Evolutionary conservation across 2,329 filamentous ascomycete genomes (phyloP), one percentile per base, ranked within the genome.

Genomic region (Trematosphaeria pertusa): DNA sequence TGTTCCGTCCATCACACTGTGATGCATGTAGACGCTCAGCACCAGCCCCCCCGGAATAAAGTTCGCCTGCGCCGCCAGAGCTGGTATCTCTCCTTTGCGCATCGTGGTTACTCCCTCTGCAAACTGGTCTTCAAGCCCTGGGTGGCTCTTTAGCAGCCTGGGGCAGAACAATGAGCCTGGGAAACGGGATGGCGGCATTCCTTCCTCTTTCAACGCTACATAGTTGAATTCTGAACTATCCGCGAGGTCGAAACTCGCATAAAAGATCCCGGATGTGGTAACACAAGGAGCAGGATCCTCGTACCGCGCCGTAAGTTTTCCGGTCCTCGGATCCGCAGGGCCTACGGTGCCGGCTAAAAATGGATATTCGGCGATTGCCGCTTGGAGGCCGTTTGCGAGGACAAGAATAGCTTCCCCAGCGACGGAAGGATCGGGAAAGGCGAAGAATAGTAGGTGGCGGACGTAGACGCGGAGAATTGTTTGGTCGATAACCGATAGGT

Each of bases 31-130:
- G 1, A 59, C 40, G 32, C 62, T 67, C 15, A 68, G 35, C 7
- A 67, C 47, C 7, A 67, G 46, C 1, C 65, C 65, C n/a, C 59
- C 61, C 1, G 51, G 53, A 12, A 67, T 56, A 36, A 65, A 67
- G 8, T 50, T 59, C 7, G 58, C 58, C 36, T 65, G 58, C 2
- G 56, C 39, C 7, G 56, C 55, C 10, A 68, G 48, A 5, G 48
- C 56, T 2, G 64, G 61, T 7, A 61, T 37, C 2, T 52, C 40
- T 11, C 34, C 41, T 26, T 43, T 60, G 1, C 34, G 19, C 2
- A 61, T 49, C 18, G 37, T 47, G 22, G 42, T 32, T 6, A 47
- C 11, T 26, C 37, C 37, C 19, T 28, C 44, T 11, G 44, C 37
- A 10, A 37, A 37, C n/a, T 32, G 21, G 20, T 42, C 44, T n/a